Conservation (phyloP, 495 filamentous ascomycete species). For the Tuber aestivum region DNA sequence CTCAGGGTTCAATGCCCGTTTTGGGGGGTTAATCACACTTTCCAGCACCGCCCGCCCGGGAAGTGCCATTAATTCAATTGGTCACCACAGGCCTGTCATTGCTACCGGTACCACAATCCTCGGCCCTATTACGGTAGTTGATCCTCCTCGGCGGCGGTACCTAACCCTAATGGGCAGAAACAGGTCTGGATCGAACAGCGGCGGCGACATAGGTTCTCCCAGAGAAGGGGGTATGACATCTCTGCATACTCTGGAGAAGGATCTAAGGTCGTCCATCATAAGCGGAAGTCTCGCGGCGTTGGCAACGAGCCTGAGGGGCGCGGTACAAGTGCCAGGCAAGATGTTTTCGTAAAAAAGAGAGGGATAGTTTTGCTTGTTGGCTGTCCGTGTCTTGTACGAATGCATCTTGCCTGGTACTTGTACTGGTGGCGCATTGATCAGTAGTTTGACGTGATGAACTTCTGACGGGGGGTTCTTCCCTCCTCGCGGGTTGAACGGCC, state of each 20-base stretch:
- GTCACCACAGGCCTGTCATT: slow-evolving; percentile 9
- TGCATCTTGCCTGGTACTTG: no score
- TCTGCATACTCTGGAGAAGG: slow-evolving; percentile 11
- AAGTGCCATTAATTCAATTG: neutral
- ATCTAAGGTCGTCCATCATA: slow-evolving; percentile 10
- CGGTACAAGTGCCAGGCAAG: no score
- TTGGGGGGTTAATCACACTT: neutral
- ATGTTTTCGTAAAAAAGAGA: no score
- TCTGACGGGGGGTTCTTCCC: neutral
- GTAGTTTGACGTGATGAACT: neutral
- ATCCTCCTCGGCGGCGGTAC: slow-evolving; percentile 24
- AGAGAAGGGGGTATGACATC: slow-evolving; percentile 24
- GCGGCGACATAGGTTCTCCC: slow-evolving; percentile 18
- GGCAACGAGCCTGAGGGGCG: no score
- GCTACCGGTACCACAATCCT: slow-evolving; percentile 27
- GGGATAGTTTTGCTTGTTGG: no score
- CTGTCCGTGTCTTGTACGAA: no score
- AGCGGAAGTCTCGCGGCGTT: neutral
- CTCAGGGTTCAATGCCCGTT: neutral
- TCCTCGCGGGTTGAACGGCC: neutral
- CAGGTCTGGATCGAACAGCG: slow-evolving; percentile 19
- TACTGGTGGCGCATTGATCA: neutral
- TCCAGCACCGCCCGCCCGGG: slow-evolving; percentile 1
- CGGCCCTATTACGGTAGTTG: slow-evolving; percentile 24
- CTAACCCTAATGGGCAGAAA: slow-evolving; percentile 27